Base-by-base conservation (phyloP, 1,139 yeast species). In the Eremothecium gossypii region DNA sequence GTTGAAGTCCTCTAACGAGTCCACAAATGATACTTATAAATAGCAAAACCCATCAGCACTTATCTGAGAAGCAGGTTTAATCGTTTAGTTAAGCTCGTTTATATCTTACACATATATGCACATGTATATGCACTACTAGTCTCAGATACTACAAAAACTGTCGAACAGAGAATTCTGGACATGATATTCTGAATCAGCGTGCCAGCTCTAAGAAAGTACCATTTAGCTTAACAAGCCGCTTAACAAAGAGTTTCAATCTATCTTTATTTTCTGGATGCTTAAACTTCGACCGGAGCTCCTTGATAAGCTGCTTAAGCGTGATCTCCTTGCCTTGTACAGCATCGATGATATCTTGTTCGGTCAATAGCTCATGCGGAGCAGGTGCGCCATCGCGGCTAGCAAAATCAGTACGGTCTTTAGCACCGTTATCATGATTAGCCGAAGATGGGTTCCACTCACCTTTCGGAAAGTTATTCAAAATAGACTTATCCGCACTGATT, bases 391-490 rank as follows among this genome's bases (percentile, higher is more conserved):
- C 7, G 12, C 40, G 30, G 31, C 20, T 11, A 12, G 49, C 46
- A 11, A 48, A 45, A 40, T 68, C 45, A 51, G 70, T 10, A 11
- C 17, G 8, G 20, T 38, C 7, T 17, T 41, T 41, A 3, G 38
- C 30, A 5, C 34, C 73, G 41, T 76, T 60, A 56, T 66, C 73
- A 52, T 74, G 71, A 2, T 75, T 76, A 40, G 67, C 67, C 23
- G 23, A 17, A 6, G 23, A 17, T 27, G 95, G 91, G 58, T 81
- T 80, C 96, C 96, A 87, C 39, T 79, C 83, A 13, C 95, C 95
- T 23, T 63, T 66, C 4, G 93, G 93, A 64, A 86, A 86, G 36
- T 74, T 74, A n/a, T 65, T 61, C 45, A 87, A 69, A 29, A 81
- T 70, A 33, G 70, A 70, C 13, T 74, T 68, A 3, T 83, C 77